Conservation (phyloP, 371 early-diverging fungal species). For the Mucor circinelloides region DNA sequence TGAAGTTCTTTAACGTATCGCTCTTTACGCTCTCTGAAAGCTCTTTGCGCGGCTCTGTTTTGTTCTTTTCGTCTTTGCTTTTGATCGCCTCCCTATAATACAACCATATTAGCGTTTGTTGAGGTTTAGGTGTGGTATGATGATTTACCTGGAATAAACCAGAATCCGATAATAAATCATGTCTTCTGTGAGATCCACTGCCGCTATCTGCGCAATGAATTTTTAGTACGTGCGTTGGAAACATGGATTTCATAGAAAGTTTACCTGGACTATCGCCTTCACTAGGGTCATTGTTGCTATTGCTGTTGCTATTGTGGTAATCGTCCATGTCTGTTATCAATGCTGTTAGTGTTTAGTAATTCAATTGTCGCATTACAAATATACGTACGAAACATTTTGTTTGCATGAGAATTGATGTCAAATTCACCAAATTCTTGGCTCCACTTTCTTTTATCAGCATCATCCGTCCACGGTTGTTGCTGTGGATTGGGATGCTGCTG, state of each 20-base stretch:
- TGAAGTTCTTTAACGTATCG: slow-evolving; percentile 67
- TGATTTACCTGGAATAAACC: slow-evolving; percentile 2
- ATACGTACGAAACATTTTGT: slow-evolving; percentile 12
- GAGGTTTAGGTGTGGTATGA: background rate
- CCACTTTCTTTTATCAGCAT: slow-evolving; percentile 14
- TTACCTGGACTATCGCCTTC: slow-evolving; percentile 29
- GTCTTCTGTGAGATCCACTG: slow-evolving; percentile 4
- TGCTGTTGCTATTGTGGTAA: background rate
- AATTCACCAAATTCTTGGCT: slow-evolving; percentile 6
- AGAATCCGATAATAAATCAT: slow-evolving; percentile 5
- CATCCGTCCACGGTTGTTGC: slow-evolving; percentile 13
- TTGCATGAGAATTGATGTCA: slow-evolving; percentile 7
- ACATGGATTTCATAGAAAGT: background rate
- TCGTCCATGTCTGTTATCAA: slow-evolving; percentile 14
- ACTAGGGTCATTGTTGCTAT: slow-evolving; percentile 14
- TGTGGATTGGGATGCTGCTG: background rate
- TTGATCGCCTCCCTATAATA: slow-evolving; percentile 15
- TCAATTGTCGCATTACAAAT: no score
- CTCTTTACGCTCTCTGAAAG: slow-evolving; percentile 73
- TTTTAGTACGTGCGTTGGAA: background rate
- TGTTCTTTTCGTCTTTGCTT: slow-evolving; percentile 64
- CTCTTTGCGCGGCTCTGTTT: slow-evolving; percentile 71
- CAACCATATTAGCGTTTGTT: background rate
- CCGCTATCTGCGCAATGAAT: slow-evolving; percentile 8
- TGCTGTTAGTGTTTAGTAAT: background rate